Evolutionary conservation across 2,329 filamentous ascomycete genomes (phyloP), one percentile per base, ranked within the genome.

Genomic region (Penicillium sp.): DNA sequence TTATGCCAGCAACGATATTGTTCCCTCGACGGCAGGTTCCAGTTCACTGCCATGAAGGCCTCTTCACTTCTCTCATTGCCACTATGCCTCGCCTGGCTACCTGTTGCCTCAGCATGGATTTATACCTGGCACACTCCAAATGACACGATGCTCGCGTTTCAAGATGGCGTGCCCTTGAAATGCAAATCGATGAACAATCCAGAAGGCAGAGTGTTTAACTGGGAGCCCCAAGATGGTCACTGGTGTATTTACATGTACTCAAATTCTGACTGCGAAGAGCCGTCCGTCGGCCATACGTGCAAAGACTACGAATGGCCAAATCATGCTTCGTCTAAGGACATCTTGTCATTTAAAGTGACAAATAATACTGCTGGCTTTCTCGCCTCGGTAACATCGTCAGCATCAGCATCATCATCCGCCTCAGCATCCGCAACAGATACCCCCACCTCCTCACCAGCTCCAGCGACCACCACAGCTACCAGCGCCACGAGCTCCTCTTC

Each of bases 241-340:
- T 42, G 39, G 39, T 42, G 39, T 13, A 42, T 42, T 27, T 42
- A 29, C 24, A 17, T 42, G 24, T 42, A 42, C 39, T 18, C 39
- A 18, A 42, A 42, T 29, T 42, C 39, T 15, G 10, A 42, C 12
- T 42, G 39, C 26, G 26, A 30, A 15, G 15, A 42, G 7, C 24
- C 24, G 3, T 26, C 15, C n/a, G 39, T 20, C 20, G 39, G 39
- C 5, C 15, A 29, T 42, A 42, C 39, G 12, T 42, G 39, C 39
- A 42, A 42, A 20, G 24, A 27, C 17, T 42, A 20, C 8, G 24
- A 27, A 5, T 42, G 39, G 39, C 2, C 26, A 10, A 20, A 29
- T 42, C 39, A 42, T 17, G n/a, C 9, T 20, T 42, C 39, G n/a
- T n/a, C n/a, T n/a, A n/a, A 10, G 10, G 15, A 17, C n/a, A 42